Percentiles rank a stretch among this genome's conserved stretches.
phyloP scores from a whole-genome alignment of 73 alveolate genomes.

The Symbiodinium natans region DNA sequence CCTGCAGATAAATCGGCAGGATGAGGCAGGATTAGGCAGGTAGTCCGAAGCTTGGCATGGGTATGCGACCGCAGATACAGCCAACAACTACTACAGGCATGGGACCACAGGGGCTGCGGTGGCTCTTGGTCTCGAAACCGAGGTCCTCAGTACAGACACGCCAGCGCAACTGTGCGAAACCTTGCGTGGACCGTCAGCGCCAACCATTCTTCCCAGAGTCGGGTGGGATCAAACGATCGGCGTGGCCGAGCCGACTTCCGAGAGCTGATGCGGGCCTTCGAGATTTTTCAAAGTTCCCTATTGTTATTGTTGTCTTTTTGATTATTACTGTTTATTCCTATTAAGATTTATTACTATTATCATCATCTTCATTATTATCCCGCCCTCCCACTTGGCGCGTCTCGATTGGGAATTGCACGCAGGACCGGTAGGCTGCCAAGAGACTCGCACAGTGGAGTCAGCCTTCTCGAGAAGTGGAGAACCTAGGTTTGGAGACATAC shows the following conservation, averaged over 20 bases:
- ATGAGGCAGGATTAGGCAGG: background rate
- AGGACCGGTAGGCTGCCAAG: background rate
- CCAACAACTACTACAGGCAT: background rate
- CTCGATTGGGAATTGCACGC: no score
- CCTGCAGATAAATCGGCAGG: background rate
- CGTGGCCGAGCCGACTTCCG: background rate
- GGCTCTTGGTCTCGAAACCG: conserved; percentile 2
- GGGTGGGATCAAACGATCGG: background rate
- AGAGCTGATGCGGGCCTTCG: background rate
- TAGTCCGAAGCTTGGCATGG: no score
- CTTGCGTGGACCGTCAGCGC: no score
- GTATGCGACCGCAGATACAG: no score
- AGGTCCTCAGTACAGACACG: background rate
- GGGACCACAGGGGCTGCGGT: background rate
- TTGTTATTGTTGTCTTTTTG: no score
- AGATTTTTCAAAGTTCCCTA: no score
- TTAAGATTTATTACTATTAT: no score
- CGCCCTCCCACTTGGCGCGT: no score
- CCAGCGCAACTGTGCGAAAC: no score
- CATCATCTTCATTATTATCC: no score
- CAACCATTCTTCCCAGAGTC: background rate
- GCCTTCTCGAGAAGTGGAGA: background rate
- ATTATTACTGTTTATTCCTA: no score
- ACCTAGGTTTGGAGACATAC: background rate
- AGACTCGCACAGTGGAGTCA: background rate